Percentiles rank a stretch among this genome's conserved stretches.
phyloP scores from a whole-genome alignment of 495 filamentous ascomycete species.

The Penicillium odoratum region DNA sequence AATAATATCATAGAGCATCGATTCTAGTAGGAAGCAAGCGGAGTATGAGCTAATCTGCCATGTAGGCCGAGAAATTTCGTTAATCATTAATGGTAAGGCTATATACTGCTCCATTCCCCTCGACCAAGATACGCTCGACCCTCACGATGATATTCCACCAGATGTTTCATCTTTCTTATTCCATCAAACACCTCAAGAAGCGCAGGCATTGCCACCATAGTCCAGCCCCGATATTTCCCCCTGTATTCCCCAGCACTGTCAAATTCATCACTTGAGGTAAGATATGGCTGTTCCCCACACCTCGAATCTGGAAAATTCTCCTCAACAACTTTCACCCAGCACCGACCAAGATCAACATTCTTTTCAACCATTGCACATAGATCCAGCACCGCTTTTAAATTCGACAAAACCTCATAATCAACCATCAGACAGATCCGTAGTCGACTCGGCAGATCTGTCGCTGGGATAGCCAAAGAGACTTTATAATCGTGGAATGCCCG shows the following conservation, averaged over 20 bases:
- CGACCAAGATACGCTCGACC: constrained; percentile 29
- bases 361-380: constrained; percentile 6
- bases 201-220: constrained; percentile 28
- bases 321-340: constrained; percentile 34
- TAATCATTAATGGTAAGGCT: background rate
- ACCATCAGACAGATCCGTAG: constrained; percentile 30
- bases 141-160: constrained; percentile 28
- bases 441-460: constrained; percentile 29
- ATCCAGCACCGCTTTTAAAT: constrained; percentile 13
- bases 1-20: constrained; percentile 21
- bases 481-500: constrained; percentile 32
- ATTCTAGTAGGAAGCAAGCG: background rate
- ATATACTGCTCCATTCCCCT: constrained; percentile 21
- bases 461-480: constrained; percentile 24
- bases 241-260: constrained; percentile 5
- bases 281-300: constrained; percentile 15
- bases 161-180: constrained; percentile 23
- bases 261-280: background rate
- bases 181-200: constrained; percentile 35
- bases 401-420: constrained; percentile 24
- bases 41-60: no score
- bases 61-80: background rate
- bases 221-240: constrained; percentile 29
- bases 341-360: constrained; percentile 12
- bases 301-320: constrained; percentile 34